These are phyloP conservation scores for Apiospora kogelbergensis DNA, from an alignment of 2,329 filamentous ascomycete species.

Conservation along the genomic window DNA sequence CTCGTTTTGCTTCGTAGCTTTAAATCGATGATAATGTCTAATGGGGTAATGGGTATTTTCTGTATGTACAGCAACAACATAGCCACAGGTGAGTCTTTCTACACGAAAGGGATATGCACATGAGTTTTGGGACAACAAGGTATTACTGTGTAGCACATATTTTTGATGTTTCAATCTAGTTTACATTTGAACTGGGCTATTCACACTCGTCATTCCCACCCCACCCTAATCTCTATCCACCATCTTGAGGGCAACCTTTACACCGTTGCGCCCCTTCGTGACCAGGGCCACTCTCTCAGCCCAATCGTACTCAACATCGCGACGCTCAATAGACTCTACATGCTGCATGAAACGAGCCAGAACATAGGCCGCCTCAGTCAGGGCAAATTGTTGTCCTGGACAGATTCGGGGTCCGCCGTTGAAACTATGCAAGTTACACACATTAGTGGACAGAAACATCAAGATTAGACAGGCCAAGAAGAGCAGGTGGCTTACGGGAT, in stretches of 20 bases:
- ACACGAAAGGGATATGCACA: no score
- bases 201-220: no score
- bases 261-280: neutral
- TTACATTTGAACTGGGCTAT: neutral
- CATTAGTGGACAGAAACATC: neutral
- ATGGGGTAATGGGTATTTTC: no score
- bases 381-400: constrained; percentile 20
- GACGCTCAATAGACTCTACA: constrained; percentile 15
- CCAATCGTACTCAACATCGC: neutral
- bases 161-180: no score
- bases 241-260: neutral
- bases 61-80: no score
- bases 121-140: no score
- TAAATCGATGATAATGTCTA: no score
- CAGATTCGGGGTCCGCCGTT: constrained; percentile 39
- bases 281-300: neutral
- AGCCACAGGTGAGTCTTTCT: no score
- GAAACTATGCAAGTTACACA: constrained; percentile 19
- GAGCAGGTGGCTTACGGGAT: constrained; percentile 15
- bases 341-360: constrained; percentile 18
- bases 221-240: neutral
- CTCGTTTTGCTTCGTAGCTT: no score
- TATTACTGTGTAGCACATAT: no score
- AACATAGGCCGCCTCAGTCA: constrained; percentile 18
- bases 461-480: neutral